phyloP scores from a whole-genome alignment of 345 rosid genomes.

The rapeseed (Brassica napus) region DNA sequence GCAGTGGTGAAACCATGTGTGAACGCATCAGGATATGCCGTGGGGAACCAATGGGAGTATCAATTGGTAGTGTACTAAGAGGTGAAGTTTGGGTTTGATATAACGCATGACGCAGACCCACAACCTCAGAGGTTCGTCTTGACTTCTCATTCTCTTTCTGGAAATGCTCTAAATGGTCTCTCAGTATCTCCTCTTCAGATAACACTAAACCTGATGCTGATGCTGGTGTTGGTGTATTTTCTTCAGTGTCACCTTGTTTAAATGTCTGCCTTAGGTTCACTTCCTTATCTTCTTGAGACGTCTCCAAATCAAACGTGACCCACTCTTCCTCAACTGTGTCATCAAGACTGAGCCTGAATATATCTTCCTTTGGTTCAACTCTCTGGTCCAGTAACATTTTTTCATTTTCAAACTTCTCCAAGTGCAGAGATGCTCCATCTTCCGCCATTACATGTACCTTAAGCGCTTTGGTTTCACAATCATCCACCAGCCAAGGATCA shows the following conservation, averaged over 20 bases:
- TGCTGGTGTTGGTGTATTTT: background rate
- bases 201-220: background rate
- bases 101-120: constrained; percentile 36
- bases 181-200: constrained; percentile 3
- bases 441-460: background rate
- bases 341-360: constrained; percentile 21
- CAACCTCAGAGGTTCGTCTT: constrained; percentile 30
- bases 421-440: background rate
- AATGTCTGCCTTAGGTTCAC: constrained; percentile 37
- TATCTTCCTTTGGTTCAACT: constrained; percentile 7
- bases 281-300: constrained; percentile 23
- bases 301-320: constrained; percentile 23
- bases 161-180: background rate
- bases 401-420: constrained; percentile 3
- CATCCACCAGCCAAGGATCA: background rate
- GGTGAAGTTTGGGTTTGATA: constrained; percentile 35
- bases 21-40: constrained; percentile 33
- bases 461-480: background rate
- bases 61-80: constrained; percentile 33
- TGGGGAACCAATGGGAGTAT: constrained; percentile 37
- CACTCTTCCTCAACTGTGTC: constrained; percentile 25
- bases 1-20: constrained; percentile 35
- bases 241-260: constrained; percentile 20
- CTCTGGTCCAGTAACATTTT: background rate
- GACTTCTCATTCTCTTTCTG: constrained; percentile 20